Base-by-base conservation (phyloP, 2,329 filamentous ascomycete species). In the Trichoderma brevicompactum region DNA sequence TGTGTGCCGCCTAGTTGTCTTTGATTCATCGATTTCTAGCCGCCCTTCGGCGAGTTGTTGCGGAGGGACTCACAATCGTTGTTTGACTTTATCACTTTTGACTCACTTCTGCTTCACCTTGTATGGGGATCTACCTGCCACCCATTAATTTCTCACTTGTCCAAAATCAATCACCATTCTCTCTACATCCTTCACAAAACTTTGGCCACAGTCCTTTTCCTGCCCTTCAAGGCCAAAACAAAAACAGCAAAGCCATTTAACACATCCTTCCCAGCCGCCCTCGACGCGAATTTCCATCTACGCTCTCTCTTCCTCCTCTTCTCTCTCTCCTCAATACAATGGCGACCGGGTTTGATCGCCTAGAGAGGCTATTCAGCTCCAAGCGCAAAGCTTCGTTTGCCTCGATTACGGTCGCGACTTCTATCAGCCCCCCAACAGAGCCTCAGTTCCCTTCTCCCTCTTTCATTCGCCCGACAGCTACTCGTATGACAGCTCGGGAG, bases 401-500 rank as follows among this genome's bases (percentile, higher is more conserved):
- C 38, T 67, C 70, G 49, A 71, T 65, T 59, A 71, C 69, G 61
- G 67, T 66, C 44, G 34, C 44, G 40, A 71, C 65, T 48, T 70
- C 71, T 62, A 65, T 65, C 34, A 58, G 67, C 15, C 69, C 69
- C 36, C 63, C 72, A 8, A 59, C 72, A 28, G 77, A 73, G 58
- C 77, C 76, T 58, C 74, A 78, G 56, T 85, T 85, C 67, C 83
- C 83, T 5, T 79, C 79, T 19, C 80, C 83, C 7, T 84, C 83
- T 1, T 88, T 85, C 69, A 84, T 88, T 67, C 79, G 83, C 52
- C 85, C 85, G 32, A 86, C 79, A 43, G 78, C 80, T 15, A 79
- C 78, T 63, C 80, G 83, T 28, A 87, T 88, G 85, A 75, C 80
- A 53, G 84, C 85, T n/a, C 80, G 85, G 54, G 81, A 86, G 54